Evolutionary conservation across 1,284 basidiomycete genomes (phyloP).

Genomic region (Taiwanofungus camphoratus): DNA sequence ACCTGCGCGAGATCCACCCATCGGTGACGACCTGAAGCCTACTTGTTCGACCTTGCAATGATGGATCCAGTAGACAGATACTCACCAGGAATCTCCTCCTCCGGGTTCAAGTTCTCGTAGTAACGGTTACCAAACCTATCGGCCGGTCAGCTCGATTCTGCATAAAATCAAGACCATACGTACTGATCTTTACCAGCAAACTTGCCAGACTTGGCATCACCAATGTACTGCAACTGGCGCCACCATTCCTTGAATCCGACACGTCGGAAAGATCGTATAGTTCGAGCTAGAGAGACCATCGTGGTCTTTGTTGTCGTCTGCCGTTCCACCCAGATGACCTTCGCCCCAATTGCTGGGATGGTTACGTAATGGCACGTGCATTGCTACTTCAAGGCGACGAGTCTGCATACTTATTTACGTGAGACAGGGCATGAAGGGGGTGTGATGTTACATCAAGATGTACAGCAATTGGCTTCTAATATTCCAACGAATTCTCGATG

Average conservation of each 20-base stretch:
- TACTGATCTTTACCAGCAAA: constrained; percentile 81
- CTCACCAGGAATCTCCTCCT: constrained; percentile 82
- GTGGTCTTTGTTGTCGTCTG: neutral
- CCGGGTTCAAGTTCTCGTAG: constrained; percentile 82
- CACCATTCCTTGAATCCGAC: constrained; percentile 82
- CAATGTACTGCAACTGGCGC: constrained; percentile 83
- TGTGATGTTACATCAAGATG: no score
- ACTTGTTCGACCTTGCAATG: neutral
- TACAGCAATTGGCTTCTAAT: no score
- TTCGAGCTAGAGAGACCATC: constrained; percentile 46
- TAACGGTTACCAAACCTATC: constrained; percentile 84
- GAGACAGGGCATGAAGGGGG: no score
- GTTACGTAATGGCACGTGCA: no score
- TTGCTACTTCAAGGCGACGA: no score
- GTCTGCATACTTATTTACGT: no score
- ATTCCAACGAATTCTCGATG: constrained; percentile 71
- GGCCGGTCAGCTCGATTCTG: constrained; percentile 1
- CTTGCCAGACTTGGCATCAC: constrained; percentile 83
- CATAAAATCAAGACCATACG: constrained; percentile 21
- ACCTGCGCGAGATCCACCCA: constrained; percentile 92
- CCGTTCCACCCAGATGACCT: no score
- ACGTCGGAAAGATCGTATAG: constrained; percentile 67
- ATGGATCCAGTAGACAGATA: constrained; percentile 6
- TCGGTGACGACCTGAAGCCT: constrained; percentile 71
- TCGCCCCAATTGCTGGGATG: no score